These are phyloP conservation scores for Eucalyptus virginea DNA, from an alignment of 345 rosid species.

Conservation along the genomic window DNA sequence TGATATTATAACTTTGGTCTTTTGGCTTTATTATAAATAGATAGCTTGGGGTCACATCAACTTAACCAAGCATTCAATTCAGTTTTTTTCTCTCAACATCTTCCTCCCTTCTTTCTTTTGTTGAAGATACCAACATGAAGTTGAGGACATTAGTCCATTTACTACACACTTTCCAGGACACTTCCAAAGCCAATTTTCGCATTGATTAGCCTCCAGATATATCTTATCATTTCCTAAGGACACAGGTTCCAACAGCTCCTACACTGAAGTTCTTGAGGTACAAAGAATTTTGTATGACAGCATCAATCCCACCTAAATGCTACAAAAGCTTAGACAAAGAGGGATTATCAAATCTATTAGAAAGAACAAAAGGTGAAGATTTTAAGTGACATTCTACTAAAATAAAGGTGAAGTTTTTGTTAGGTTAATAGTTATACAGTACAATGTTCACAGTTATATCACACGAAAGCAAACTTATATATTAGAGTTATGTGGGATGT, in stretches of 20 bases:
- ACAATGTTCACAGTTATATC: neutral
- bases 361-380: neutral
- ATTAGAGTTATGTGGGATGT: neutral
- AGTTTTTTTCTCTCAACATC: no score
- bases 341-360: neutral
- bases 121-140: neutral
- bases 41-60: no score
- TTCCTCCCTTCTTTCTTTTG: neutral
- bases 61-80: no score
- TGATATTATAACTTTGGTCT: no score
- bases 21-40: no score
- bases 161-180: neutral
- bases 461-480: neutral
- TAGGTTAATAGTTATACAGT: neutral
- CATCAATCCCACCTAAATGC: neutral
- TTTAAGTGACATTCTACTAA: neutral
- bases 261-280: neutral
- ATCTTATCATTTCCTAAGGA: neutral
- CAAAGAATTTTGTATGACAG: neutral
- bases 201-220: neutral
- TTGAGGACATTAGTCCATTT: neutral
- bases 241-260: neutral
- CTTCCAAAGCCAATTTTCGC: neutral
- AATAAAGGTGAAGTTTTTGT: neutral
- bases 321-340: neutral